Conservation (phyloP, 2,329 filamentous ascomycete genomes). For the Ilyonectria robusta region DNA sequence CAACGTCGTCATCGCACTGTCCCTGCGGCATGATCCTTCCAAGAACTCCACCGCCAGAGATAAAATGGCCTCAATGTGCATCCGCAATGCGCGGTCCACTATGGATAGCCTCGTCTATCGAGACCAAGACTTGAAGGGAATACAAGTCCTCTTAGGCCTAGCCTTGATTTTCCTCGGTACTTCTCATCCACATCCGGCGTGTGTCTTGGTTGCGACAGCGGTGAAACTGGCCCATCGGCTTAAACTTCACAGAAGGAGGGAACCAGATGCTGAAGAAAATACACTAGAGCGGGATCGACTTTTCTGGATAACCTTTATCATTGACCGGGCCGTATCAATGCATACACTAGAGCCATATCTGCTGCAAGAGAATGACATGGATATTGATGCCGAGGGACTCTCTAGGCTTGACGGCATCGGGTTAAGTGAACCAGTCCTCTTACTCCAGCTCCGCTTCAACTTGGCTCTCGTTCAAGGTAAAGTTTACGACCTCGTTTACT, state of each 20-base stretch:
- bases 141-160: slow-evolving; percentile 25
- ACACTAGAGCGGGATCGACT: not conserved
- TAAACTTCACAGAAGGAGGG: not conserved
- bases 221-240: slow-evolving; percentile 27
- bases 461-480: slow-evolving; percentile 29
- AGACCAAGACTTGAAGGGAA: not conserved
- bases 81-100: not conserved
- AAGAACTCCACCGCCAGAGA: not conserved
- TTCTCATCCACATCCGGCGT: not conserved
- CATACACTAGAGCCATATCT: slow-evolving; percentile 25
- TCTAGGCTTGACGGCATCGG: too few relatives aligned
- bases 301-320: slow-evolving; percentile 32
- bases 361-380: slow-evolving; percentile 27
- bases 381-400: not conserved
- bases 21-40: slow-evolving; percentile 1
- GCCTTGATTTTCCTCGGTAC: slow-evolving; percentile 11
- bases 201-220: slow-evolving; percentile 15
- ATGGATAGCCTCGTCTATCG: slow-evolving; percentile 28
- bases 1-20: slow-evolving; percentile 28
- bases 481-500: slow-evolving; percentile 26
- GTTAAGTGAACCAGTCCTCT: not conserved
- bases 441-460: not conserved
- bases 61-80: not conserved
- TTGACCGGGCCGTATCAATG: slow-evolving; percentile 11
- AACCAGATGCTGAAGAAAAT: not conserved